Conservation (phyloP, 2,329 filamentous ascomycete species). For the Xylariomycetidae sp. region DNA sequence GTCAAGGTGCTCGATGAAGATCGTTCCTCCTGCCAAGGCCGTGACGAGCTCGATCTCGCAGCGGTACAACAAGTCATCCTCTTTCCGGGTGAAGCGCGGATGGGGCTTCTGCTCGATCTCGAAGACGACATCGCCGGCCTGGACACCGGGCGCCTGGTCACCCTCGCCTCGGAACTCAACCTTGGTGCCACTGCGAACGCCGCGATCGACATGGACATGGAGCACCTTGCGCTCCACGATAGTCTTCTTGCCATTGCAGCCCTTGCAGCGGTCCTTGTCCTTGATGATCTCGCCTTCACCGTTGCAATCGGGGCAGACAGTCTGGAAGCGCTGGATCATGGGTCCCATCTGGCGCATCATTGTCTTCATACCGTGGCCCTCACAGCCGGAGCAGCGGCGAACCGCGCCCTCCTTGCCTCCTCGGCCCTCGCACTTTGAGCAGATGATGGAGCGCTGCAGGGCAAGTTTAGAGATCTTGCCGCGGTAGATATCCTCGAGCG, state of each 20-base stretch:
- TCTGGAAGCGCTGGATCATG: conserved; percentile 99
- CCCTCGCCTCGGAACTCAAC: conserved; percentile 96
- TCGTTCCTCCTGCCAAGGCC: conserved; percentile 81
- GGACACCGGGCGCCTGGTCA: conserved; percentile 87
- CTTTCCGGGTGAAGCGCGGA: conserved; percentile 86
- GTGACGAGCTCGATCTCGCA: conserved; percentile 95
- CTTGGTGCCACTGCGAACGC: conserved; percentile 89
- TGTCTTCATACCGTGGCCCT: conserved; percentile 96
- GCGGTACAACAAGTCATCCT: conserved; percentile 92
- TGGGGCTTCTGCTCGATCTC: conserved; percentile 99
- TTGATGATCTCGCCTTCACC: conserved; percentile 96
- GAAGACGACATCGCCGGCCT: conserved; percentile 94
- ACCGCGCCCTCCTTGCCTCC: conserved; percentile 98
- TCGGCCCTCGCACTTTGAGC: conserved; percentile 85
- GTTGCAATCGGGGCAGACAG: conserved; percentile 95
- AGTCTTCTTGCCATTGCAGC: conserved; percentile 96
- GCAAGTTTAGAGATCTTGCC: conserved; percentile 97
- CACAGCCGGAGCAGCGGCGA: conserved; percentile 83
- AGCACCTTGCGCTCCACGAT: conserved; percentile 95
- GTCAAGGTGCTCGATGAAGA: conserved; percentile 94
- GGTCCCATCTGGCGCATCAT: conserved; percentile 99
- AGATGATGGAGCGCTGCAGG: conserved; percentile 95
- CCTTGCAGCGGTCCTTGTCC: conserved; percentile 97
- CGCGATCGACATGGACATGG: conserved; percentile 94
- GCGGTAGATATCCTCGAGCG: conserved; percentile 94